phyloP scores from a whole-genome alignment of 2,329 filamentous ascomycete species.

The Venturia carpophila region DNA sequence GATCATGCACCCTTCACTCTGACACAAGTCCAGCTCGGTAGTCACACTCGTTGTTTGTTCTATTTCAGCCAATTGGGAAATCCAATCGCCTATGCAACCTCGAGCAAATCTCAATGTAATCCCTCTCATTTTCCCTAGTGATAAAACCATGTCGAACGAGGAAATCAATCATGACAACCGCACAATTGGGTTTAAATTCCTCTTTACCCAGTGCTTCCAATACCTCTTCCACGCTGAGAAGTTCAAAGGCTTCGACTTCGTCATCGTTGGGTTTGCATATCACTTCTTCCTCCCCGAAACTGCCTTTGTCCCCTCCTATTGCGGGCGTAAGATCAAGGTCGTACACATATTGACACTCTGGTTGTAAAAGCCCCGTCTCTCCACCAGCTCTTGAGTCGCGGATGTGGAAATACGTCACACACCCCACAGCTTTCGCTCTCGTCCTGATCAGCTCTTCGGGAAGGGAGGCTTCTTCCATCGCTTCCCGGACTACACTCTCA shows the following conservation, averaged over 20 bases:
- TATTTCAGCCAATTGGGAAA: conserved; percentile 47
- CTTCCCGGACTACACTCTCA: conserved; percentile 77
- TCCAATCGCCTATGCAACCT: conserved; percentile 72
- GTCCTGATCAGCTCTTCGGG: conserved; percentile 6
- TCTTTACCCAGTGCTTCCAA: conserved; percentile 60
- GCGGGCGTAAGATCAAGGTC: conserved; percentile 69
- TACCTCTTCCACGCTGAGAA: conserved; percentile 71
- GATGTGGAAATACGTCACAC: conserved; percentile 78
- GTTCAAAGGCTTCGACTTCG: conserved; percentile 78
- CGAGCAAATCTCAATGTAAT: conserved; percentile 67
- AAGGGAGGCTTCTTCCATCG: conserved; percentile 63
- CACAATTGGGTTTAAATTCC: conserved; percentile 90
- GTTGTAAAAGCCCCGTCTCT: conserved; percentile 74
- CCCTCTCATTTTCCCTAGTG: conserved; percentile 67
- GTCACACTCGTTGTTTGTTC: not conserved
- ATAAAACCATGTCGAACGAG: conserved; percentile 78
- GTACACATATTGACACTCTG: conserved; percentile 87
- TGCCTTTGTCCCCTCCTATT: not conserved
- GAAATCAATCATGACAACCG: conserved; percentile 78
- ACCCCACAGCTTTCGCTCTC: conserved; percentile 46
- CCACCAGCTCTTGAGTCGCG: conserved; percentile 69
- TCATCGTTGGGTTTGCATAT: conserved; percentile 72
- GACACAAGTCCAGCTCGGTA: not conserved
- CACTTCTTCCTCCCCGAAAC: conserved; percentile 30
- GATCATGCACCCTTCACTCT: not conserved